Percentiles rank a stretch among this genome's conserved stretches.
phyloP scores from a whole-genome alignment of 345 rosid genomes.

The Rhodomyrtus tomentosa region DNA sequence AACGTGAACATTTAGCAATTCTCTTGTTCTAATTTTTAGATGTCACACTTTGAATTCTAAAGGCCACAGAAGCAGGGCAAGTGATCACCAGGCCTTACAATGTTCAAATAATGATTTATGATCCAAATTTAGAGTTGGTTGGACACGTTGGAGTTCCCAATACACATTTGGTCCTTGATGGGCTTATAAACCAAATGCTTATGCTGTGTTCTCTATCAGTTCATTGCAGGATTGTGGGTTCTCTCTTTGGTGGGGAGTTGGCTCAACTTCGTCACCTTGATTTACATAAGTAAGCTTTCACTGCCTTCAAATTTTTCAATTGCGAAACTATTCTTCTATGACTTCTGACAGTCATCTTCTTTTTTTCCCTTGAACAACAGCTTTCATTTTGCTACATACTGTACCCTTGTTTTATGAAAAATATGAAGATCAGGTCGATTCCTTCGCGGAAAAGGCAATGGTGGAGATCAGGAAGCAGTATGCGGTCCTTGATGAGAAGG shows the following conservation, averaged over 20 bases:
- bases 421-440: constrained; percentile 75
- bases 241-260: constrained; percentile 63
- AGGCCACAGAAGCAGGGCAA: neutral
- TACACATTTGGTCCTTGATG: neutral
- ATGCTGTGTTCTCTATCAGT: constrained; percentile 27
- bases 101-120: neutral
- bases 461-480: constrained; percentile 75
- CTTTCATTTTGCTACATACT: constrained; percentile 47
- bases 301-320: neutral
- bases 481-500: constrained; percentile 63
- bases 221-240: constrained; percentile 67
- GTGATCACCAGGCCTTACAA: neutral
- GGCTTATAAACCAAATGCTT: neutral
- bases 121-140: neutral
- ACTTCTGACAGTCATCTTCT: neutral
- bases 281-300: constrained; percentile 50
- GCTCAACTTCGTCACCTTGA: constrained; percentile 60
- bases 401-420: constrained; percentile 75
- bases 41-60: neutral
- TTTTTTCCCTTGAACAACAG: constrained; percentile 18
- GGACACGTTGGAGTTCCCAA: neutral
- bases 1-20: neutral
- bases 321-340: neutral
- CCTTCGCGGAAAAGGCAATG: constrained; percentile 66
- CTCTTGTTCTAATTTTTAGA: neutral